A percentile compares a stretch with the other conserved stretches of the same genome.
Conservation (phyloP, 805 yeast species). For the Ogataea methanolica region DNA sequence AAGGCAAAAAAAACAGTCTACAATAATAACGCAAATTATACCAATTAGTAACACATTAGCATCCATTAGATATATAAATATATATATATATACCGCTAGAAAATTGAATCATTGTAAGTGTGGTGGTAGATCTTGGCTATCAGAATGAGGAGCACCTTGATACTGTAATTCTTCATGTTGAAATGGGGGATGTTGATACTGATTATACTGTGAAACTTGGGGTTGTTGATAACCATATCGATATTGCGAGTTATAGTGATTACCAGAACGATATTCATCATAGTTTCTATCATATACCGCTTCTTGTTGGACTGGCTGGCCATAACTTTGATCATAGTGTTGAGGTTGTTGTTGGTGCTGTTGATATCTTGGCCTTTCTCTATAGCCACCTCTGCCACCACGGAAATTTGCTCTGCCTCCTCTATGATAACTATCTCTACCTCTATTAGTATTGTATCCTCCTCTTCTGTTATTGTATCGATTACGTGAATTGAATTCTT, state of each 20-base stretch:
- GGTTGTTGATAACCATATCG: slow-evolving; percentile 1
- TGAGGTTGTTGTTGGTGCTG: background rate
- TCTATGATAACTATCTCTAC: slow-evolving; percentile 13
- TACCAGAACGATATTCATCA: background rate
- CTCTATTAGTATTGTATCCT: slow-evolving; percentile 7
- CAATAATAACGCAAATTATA: too few species aligned
- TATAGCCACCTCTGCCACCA: slow-evolving; percentile 31
- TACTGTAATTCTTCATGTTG: too few species aligned
- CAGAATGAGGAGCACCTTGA: slow-evolving; percentile 7
- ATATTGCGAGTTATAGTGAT: background rate
- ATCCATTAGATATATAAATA: too few species aligned
- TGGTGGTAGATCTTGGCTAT: slow-evolving; percentile 17
- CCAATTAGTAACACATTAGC: too few species aligned
- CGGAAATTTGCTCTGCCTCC: slow-evolving; percentile 13
- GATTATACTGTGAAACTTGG: background rate
- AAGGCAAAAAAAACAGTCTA: too few species aligned
- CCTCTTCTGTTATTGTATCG: slow-evolving; percentile 26
- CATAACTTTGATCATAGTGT: background rate
- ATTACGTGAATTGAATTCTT: slow-evolving; percentile 6
- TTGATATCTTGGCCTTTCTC: slow-evolving; percentile 14
- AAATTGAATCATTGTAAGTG: background rate
- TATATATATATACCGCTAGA: background rate
- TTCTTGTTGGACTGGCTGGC: too few species aligned
- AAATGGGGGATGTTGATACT: background rate
- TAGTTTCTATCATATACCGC: too few species aligned